Evolutionary conservation across 2,329 filamentous ascomycete species (phyloP).

Genomic region (Fusarium piperis): DNA sequence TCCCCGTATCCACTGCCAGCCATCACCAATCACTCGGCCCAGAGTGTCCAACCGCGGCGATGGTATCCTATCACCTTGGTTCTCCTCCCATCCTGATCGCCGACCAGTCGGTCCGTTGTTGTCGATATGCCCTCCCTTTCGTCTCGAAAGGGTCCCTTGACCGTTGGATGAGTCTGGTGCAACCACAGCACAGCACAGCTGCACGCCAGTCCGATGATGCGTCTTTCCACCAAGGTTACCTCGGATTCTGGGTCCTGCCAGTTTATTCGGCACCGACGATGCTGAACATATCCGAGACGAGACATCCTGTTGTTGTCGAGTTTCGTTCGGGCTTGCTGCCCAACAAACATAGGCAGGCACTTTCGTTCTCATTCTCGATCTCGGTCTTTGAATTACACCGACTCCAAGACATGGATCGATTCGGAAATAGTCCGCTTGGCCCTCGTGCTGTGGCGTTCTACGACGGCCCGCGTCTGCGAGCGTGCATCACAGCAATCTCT

Average conservation of each 20-base stretch:
- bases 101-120: constrained; percentile 44
- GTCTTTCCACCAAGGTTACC: neutral
- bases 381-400: constrained; percentile 1
- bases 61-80: constrained; percentile 45
- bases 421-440: neutral
- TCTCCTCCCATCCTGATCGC: constrained; percentile 26
- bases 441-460: constrained; percentile 3
- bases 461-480: neutral
- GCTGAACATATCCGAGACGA: neutral
- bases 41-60: constrained; percentile 37
- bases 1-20: constrained; percentile 30
- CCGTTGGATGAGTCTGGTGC: constrained; percentile 1
- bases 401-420: neutral
- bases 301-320: neutral
- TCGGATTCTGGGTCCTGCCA: neutral
- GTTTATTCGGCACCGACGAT: neutral
- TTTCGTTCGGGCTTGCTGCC: neutral
- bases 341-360: neutral
- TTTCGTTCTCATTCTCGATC: neutral
- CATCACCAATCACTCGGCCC: constrained; percentile 38
- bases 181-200: neutral
- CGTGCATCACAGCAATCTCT: neutral
- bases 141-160: neutral
- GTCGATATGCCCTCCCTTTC: constrained; percentile 3
- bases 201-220: neutral